phyloP scores from a whole-genome alignment of 2,329 filamentous ascomycete genomes.

The Leptosphaerulina australis region DNA sequence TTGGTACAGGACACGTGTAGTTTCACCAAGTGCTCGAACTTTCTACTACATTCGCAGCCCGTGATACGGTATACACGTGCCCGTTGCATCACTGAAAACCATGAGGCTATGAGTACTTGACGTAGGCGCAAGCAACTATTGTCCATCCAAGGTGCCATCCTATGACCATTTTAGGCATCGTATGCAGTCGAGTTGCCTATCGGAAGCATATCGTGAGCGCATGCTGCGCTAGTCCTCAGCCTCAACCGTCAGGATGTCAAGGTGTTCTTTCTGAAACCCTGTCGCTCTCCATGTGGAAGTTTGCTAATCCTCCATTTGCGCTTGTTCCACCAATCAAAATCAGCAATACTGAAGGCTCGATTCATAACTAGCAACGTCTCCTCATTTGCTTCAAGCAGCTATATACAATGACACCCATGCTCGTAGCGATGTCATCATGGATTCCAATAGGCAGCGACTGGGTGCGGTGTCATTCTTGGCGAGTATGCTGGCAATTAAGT shows the following conservation, averaged over 20 bases:
- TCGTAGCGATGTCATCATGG: not conserved
- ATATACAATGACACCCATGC: not conserved
- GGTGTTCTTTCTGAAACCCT: conserved; percentile 14
- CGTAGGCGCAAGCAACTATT: not conserved
- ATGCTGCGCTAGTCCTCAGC: conserved; percentile 13
- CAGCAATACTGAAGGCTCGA: not conserved
- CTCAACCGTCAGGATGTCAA: conserved; percentile 18
- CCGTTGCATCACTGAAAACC: not conserved
- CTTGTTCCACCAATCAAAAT: conserved; percentile 7
- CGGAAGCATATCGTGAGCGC: not conserved
- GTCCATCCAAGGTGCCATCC: conserved; percentile 2
- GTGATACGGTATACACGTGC: conserved; percentile 19
- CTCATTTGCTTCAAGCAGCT: not conserved
- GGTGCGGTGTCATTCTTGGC: no score
- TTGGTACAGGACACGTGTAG: conserved; percentile 42
- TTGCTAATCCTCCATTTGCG: conserved; percentile 1
- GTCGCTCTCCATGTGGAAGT: conserved; percentile 1
- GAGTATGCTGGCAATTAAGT: no score
- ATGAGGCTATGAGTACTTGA: conserved; percentile 1
- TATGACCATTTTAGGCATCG: not conserved
- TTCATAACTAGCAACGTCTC: not conserved
- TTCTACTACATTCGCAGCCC: conserved; percentile 21
- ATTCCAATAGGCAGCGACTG: not conserved
- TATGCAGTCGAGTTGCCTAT: conserved; percentile 3
- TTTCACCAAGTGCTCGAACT: conserved; percentile 25